Conservation (phyloP, 805 yeast species). For the Yarrowia sp. region DNA sequence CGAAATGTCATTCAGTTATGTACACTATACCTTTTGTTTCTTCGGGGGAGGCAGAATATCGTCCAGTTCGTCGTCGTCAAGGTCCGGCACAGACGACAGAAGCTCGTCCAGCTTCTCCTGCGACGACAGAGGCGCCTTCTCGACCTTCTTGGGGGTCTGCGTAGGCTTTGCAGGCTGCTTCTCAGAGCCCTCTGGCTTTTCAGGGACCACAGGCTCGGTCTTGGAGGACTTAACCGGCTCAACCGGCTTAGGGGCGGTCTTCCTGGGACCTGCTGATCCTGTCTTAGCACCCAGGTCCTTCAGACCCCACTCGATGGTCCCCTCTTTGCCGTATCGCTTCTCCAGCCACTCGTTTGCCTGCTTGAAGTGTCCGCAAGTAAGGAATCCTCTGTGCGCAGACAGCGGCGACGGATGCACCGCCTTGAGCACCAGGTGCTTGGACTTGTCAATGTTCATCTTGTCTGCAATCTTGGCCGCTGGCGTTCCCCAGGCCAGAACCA, state of each 20-base stretch:
- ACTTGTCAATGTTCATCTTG: conserved; percentile 37
- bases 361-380: conserved; percentile 69
- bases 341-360: conserved; percentile 76
- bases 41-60: conserved; percentile 9
- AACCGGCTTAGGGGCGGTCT: too few species aligned
- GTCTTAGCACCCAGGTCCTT: conserved; percentile 18
- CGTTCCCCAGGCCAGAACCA: conserved; percentile 68
- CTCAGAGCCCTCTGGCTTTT: neutral
- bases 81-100: neutral
- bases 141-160: neutral
- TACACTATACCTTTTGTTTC: conserved; percentile 1
- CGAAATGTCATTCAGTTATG: too few species aligned
- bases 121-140: neutral
- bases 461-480: conserved; percentile 67
- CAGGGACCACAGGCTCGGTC: neutral
- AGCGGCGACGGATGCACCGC: conserved; percentile 95
- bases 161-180: neutral
- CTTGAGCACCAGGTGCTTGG: conserved; percentile 50
- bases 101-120: conserved; percentile 5
- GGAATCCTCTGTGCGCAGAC: conserved; percentile 85
- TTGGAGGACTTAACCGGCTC: neutral
- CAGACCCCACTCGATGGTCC: conserved; percentile 67
- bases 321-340: conserved; percentile 43
- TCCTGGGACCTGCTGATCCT: neutral
- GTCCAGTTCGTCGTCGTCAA: conserved; percentile 20